Evolutionary conservation across 306 rosid species (phyloP).

Genomic region (Vicia sativa): DNA sequence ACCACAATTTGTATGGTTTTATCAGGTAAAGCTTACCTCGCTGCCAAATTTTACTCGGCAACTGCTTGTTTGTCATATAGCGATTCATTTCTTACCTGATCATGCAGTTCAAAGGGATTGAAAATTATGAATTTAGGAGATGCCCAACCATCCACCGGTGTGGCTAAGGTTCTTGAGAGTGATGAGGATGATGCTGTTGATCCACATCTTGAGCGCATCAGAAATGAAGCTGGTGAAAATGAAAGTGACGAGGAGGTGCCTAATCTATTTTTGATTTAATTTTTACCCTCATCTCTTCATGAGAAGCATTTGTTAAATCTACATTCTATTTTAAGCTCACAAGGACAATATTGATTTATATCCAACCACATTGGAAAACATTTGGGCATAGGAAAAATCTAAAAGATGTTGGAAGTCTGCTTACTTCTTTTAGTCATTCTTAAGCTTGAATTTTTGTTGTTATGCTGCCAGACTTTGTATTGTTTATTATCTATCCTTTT

Average conservation of each 20-base stretch:
- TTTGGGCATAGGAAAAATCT: neutral
- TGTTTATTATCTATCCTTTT: conserved; percentile 17
- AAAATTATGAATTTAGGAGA: conserved; percentile 95
- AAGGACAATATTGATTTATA: neutral
- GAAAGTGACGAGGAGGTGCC: conserved; percentile 99
- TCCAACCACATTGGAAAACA: conserved; percentile 17
- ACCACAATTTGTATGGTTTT: conserved; percentile 86
- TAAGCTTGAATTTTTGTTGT: neutral
- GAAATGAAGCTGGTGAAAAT: conserved; percentile 83
- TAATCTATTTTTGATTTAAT: conserved; percentile 8
- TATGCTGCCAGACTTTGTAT: neutral
- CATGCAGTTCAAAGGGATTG: conserved; percentile 85
- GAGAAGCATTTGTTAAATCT: conserved; percentile 2
- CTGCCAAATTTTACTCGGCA: conserved; percentile 17
- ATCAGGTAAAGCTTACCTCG: conserved; percentile 64
- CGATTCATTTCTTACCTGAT: conserved; percentile 34
- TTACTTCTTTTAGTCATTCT: conserved; percentile 1
- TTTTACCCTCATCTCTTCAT: neutral
- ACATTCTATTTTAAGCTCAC: neutral
- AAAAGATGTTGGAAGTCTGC: neutral
- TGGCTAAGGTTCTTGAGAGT: conserved; percentile 79
- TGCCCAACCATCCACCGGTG: conserved; percentile 57
- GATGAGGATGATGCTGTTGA: conserved; percentile 95
- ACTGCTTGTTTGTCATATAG: conserved; percentile 27
- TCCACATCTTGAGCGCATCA: conserved; percentile 95